Evolutionary conservation across 805 yeast species (phyloP), one percentile per base, ranked within the genome.

Genomic region (Saccharomycopsis oosterbeekiorum): DNA sequence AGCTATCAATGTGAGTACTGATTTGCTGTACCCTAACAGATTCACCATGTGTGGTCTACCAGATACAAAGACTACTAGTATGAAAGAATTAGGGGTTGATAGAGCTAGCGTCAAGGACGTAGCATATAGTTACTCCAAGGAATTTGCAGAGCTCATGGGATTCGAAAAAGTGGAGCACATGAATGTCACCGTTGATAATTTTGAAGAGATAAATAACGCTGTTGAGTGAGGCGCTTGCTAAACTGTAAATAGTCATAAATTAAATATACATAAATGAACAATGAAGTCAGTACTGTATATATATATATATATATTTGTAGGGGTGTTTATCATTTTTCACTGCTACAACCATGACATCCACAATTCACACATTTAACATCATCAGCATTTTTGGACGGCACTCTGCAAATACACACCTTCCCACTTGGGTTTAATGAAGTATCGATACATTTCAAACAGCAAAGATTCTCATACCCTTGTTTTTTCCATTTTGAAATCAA

Each of bases 11-110:
- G 85, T 88, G 1, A 64, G 69, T 39, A 90, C 96, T 0, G 91
- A 91, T 68, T 76, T 90, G 54, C 78, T 81, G 43, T 88, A 80
- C 73, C 78, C 93, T 67, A 86, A 89, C 63, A 73, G 79, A 0
- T 82, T 89, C 65, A 85, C 83, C 4, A 89, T 96, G 79, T 94
- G 99, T 75, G 98, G 98, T 1, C 75, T 92, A 8, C 83, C 86
- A 0, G 82, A 80, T 6, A 79, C 80, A 51, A 66, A 67, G n/a
- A 86, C 88, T 34, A 82, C 87, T 0, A 79, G 84, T 4, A 75
- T 87, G 39, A 60, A 70, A 2, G 70, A 73, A 15, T 63, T 56
- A 4, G 42, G 55, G 4, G 42, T 42, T 9, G 56, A 56, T 1
- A 50, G 59, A 26, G 61, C 70, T 1, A 55, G 67, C 21, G 72